Base-by-base conservation (phyloP, 2,329 filamentous ascomycete genomes). In the Fusarium brevicatenulatum region DNA sequence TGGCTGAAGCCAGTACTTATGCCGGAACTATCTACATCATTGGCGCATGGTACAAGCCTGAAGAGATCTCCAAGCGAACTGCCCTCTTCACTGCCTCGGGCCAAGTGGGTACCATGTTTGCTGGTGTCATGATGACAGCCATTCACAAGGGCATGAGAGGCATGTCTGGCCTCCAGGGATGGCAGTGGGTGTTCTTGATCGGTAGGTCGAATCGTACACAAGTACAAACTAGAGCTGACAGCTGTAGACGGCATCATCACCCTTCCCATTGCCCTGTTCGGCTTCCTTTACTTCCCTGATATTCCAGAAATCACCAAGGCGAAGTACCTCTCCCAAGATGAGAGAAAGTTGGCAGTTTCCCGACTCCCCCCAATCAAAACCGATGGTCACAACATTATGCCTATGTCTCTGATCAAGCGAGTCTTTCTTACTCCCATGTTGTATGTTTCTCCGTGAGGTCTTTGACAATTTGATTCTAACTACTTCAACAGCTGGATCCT, bases 51-150 rank as follows among this genome's bases (percentile, higher is more conserved):
- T 91, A 90, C 19, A 90, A 75, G 1, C 82, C 84, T 1, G 81
- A 83, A 15, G 89, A 91, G 66, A 85, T 91, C 0, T 87, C 87
- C 1, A 91, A 91, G 74, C 84, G 90, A 2, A 87, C 84, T 4
- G 89, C 87, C 15, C 85, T 91, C 21, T 91, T 91, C 75, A 89
- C 87, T 9, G 84, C 86, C 3, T 86, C 86, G 9, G 88, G 88
- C 1, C 83, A 89, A 5, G 86, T 86, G 0, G 89, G 88, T 0
- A 88, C 84, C 0, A 88, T 91, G 85, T 89, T 91, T 62, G 85
- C 85, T 4, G 89, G 89, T 0, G 87, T 89, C 54, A 85, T 90
- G 70, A 88, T 89, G 76, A 86, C 86, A 0, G 86, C 85, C 1
- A 78, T 78, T 7, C 68, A 78, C 7, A 69, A 65, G 44, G 62